Evolutionary conservation across 2,329 filamentous ascomycete genomes (phyloP).

Genomic region (Ceratocystis diversiconidia): DNA sequence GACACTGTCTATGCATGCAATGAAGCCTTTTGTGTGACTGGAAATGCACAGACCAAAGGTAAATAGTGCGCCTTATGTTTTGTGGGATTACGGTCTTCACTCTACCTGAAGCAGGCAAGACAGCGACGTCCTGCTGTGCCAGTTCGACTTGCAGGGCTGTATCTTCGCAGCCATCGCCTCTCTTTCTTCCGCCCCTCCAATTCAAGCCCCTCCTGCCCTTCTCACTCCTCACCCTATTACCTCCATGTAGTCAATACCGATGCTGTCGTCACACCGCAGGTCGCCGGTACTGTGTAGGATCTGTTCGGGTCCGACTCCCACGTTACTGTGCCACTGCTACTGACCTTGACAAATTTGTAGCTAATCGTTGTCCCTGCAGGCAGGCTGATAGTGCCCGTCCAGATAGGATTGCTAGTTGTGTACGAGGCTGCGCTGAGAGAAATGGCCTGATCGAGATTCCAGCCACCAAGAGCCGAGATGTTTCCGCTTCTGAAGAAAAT

Average conservation of each 20-base stretch:
- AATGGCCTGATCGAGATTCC: constrained; percentile 30
- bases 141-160: background rate
- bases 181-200: background rate
- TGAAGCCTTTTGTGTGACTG: background rate
- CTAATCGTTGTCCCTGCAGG: constrained; percentile 38
- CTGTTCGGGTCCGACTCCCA: constrained; percentile 44
- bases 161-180: background rate
- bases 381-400: constrained; percentile 38
- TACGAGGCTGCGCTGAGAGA: constrained; percentile 40
- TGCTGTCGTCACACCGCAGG: constrained; percentile 15
- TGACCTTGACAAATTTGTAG: constrained; percentile 49
- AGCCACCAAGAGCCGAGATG: constrained; percentile 28
- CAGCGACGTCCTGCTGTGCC: background rate
- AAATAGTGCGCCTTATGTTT: background rate
- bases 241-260: constrained; percentile 15
- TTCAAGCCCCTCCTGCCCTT: background rate
- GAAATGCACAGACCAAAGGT: background rate
- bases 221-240: background rate
- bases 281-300: constrained; percentile 23
- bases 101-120: background rate
- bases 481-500: constrained; percentile 19
- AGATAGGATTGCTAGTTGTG: constrained; percentile 38
- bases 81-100: background rate
- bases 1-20: background rate
- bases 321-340: constrained; percentile 33